Evolutionary conservation across 345 rosid genomes (phyloP).

Genomic region (Adansonia digitata): DNA sequence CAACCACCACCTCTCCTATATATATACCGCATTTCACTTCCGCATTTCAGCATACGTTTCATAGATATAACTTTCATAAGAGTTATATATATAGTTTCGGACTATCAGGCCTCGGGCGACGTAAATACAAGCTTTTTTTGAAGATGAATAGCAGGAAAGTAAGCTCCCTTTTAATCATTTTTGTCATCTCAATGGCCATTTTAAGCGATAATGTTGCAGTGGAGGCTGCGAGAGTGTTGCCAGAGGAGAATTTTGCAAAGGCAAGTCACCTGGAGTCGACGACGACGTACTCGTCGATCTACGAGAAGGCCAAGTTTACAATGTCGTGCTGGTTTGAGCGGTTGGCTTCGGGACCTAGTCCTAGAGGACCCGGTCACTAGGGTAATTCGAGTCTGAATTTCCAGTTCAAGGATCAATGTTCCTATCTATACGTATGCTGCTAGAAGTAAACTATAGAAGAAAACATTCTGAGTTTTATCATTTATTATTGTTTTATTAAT

Average conservation of each 20-base stretch:
- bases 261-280: slow-evolving; percentile 25
- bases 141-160: slow-evolving; percentile 21
- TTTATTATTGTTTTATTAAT: too few relatives aligned
- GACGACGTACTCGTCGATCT: slow-evolving; percentile 17
- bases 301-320: slow-evolving; percentile 24
- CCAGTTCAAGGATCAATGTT: background rate
- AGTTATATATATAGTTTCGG: background rate
- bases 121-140: background rate
- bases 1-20: background rate
- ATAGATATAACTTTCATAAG: background rate
- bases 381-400: background rate
- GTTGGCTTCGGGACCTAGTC: slow-evolving; percentile 40
- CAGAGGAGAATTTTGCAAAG: slow-evolving; percentile 31
- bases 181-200: slow-evolving; percentile 22
- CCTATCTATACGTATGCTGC: too few relatives aligned
- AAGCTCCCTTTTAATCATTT: slow-evolving; percentile 19
- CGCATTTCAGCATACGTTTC: background rate
- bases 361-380: slow-evolving; percentile 41
- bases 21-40: background rate
- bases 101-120: background rate
- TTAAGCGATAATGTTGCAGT: slow-evolving; percentile 23
- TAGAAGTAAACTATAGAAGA: too few relatives aligned
- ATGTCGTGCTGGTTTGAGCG: slow-evolving; percentile 29
- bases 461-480: too few relatives aligned
- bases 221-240: slow-evolving; percentile 33